These are phyloP conservation scores for Cordyceps cateniannulata DNA, from an alignment of 2,329 filamentous ascomycete genomes.

Conservation along the genomic window DNA sequence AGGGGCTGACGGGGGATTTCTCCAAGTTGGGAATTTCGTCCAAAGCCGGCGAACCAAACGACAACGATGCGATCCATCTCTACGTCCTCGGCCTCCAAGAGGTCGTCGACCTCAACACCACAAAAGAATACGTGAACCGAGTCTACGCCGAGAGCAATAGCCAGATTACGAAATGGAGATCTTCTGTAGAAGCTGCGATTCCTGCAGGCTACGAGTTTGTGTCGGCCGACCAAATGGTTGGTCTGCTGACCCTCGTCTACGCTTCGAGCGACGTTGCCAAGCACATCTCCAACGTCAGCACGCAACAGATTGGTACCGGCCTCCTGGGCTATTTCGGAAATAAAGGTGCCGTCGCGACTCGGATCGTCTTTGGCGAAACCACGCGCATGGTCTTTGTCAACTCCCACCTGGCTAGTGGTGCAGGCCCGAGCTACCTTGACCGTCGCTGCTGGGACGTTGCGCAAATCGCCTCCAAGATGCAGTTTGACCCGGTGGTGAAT, in stretches of 20 bases:
- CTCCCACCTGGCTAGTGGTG: conserved; percentile 82
- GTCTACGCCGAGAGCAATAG: conserved; percentile 63
- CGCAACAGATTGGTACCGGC: conserved; percentile 78
- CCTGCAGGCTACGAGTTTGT: conserved; percentile 72
- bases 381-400: conserved; percentile 88
- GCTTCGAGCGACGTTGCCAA: conserved; percentile 70
- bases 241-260: conserved; percentile 77
- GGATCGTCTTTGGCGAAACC: conserved; percentile 81
- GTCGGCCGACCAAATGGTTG: conserved; percentile 77
- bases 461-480: conserved; percentile 69
- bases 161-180: conserved; percentile 72
- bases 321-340: conserved; percentile 92
- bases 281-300: conserved; percentile 75
- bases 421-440: conserved; percentile 69
- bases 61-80: conserved; percentile 63
- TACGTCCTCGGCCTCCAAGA: conserved; percentile 92
- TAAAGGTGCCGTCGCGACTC: conserved; percentile 80
- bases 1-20: conserved; percentile 60
- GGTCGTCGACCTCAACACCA: conserved; percentile 76
- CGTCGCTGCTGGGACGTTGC: conserved; percentile 83
- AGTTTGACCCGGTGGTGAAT: conserved; percentile 67
- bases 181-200: conserved; percentile 64
- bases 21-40: conserved; percentile 44
- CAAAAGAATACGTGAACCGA: conserved; percentile 67
- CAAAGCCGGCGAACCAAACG: conserved; percentile 24